Evolutionary conservation across 805 yeast species (phyloP), one percentile per base, ranked within the genome.

Genomic region (Sugiyamaella boreocaroliniensis): DNA sequence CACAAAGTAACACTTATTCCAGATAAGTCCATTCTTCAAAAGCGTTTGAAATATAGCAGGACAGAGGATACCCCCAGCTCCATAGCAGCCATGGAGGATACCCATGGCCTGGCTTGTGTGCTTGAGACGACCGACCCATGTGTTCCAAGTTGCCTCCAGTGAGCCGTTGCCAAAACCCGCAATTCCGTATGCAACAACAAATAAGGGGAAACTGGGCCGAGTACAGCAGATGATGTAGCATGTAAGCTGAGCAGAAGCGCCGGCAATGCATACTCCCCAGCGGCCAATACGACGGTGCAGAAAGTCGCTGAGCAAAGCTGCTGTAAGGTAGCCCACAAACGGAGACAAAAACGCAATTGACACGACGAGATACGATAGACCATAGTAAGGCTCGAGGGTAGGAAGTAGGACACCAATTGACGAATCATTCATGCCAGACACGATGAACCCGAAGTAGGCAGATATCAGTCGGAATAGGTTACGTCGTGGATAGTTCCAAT

Each of bases 31-130:
- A 0, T 63, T 56, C 44, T 74, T 70, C 15, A 79, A 74, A 75
- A 83, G 71, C 0, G 75, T 67, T 0, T 87, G 79, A 2, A 84
- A 82, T 29, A 82, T 63, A 16, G 86, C 75, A 1, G 95, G 90
- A 1, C 88, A 76, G 1, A 82, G 57, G 45, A 86, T 81, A 1
- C 89, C 87, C 1, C 90, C 89, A 2, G 80, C 59, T 0, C 95
- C 95, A 65, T 85, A 86, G 12, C 73, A 63, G 0, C 87, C 90
- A 68, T 86, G 93, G 53, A 78, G 70, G 22, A 73, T 65, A 1
- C 90, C 86, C 67, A 84, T 72, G 53, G 78, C 71, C 50, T 76
- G 78, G 46, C 85, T 80, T 47, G 80, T 75, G 53, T 80, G 78
- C 20, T 73, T 73, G 40, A 83, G 66, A 52, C 74, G 65, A 7